A percentile compares a stretch with the other conserved stretches of the same genome.
Evolutionary conservation across 768 basidiomycete species (phyloP).

Genomic region (Leccinum imitatum): DNA sequence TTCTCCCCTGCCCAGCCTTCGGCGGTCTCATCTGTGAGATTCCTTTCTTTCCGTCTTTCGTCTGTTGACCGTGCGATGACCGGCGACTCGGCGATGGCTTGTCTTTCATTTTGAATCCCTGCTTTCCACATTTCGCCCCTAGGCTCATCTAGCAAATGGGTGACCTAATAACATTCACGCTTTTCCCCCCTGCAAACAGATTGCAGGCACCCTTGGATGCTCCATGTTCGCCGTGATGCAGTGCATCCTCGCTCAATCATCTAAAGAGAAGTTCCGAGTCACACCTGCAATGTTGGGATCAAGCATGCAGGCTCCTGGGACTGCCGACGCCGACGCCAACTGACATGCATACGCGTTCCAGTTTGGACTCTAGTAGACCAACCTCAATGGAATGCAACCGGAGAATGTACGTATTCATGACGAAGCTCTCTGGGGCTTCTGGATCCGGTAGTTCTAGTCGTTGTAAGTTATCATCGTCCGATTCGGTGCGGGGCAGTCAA

Average conservation of each 20-base stretch:
- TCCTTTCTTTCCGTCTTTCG: neutral
- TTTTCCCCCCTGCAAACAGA: conserved; percentile 7
- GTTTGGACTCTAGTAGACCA: no score
- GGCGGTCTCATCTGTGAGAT: neutral
- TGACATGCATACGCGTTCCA: neutral
- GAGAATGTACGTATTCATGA: no score
- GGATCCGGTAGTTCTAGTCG: no score
- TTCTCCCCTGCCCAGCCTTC: no score
- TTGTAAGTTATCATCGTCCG: no score
- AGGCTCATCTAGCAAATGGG: neutral
- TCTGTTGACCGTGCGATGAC: no score
- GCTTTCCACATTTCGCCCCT: neutral
- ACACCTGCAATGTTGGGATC: neutral
- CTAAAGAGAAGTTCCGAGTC: neutral
- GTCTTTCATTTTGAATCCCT: neutral
- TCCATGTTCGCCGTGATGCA: conserved; percentile 28
- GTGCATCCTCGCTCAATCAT: conserved; percentile 15
- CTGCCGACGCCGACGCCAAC: neutral
- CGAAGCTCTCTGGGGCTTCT: no score
- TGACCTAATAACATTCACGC: conserved; percentile 15
- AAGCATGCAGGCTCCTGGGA: neutral
- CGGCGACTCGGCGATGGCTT: no score
- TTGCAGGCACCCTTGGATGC: conserved; percentile 23
- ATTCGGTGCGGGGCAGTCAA: no score
- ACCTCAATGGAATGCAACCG: no score